These are phyloP conservation scores for Barnettozyma salicaria DNA, from an alignment of 805 yeast species.

Conservation along the genomic window DNA sequence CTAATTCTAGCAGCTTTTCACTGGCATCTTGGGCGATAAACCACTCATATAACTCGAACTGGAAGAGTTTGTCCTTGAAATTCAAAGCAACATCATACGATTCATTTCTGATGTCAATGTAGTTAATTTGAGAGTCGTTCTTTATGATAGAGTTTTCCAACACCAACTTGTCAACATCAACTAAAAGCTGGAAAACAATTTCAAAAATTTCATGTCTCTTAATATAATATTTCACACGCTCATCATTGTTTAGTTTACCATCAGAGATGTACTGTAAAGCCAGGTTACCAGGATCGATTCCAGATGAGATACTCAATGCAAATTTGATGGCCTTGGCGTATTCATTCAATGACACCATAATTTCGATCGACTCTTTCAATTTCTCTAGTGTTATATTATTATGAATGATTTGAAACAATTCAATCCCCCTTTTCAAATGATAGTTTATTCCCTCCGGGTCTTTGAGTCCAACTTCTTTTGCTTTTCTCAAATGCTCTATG, in stretches of 20 bases:
- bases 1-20: conserved; percentile 70
- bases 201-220: conserved; percentile 59
- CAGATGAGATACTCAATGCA: conserved; percentile 67
- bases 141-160: conserved; percentile 30
- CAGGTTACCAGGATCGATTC: conserved; percentile 54
- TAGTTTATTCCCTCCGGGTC: conserved; percentile 69
- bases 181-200: conserved; percentile 67
- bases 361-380: conserved; percentile 71
- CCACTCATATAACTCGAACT: conserved; percentile 91
- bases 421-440: conserved; percentile 65
- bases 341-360: conserved; percentile 71
- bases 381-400: conserved; percentile 74
- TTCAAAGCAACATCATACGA: conserved; percentile 71
- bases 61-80: conserved; percentile 79
- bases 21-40: conserved; percentile 70
- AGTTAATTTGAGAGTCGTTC: conserved; percentile 24
- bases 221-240: conserved; percentile 43
- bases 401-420: conserved; percentile 71
- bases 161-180: conserved; percentile 62
- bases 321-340: conserved; percentile 84
- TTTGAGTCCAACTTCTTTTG: conserved; percentile 64
- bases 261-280: conserved; percentile 53
- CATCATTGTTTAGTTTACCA: conserved; percentile 44
- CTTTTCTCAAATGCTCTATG: conserved; percentile 82
- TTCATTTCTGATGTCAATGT: conserved; percentile 53